Percentiles rank a stretch among this genome's conserved stretches.
Evolutionary conservation across 164 flowering plant species (phyloP).

Genomic region (Tinospora cordifolia): DNA sequence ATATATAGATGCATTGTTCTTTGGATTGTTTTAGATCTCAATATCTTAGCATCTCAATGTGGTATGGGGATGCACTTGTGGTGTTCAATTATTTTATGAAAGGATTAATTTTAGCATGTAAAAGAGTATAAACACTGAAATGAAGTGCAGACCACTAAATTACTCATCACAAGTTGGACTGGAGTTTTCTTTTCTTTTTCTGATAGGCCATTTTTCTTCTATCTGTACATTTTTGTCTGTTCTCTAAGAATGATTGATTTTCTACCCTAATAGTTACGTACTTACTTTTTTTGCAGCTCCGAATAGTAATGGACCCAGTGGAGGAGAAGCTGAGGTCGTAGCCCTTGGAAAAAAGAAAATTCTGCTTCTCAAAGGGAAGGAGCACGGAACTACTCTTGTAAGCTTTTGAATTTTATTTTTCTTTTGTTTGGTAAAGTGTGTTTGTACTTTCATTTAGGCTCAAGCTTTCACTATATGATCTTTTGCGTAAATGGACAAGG

Average conservation of each 20-base stretch:
- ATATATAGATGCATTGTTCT: neutral
- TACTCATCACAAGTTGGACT: neutral
- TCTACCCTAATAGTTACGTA: neutral
- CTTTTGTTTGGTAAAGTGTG: neutral
- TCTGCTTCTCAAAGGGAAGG: conserved; percentile 74
- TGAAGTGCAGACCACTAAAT: neutral
- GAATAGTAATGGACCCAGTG: conserved; percentile 16
- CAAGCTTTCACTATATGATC: neutral
- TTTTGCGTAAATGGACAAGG: neutral
- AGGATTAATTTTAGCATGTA: neutral
- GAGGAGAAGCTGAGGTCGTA: conserved; percentile 38
- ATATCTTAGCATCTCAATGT: neutral
- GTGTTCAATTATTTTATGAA: neutral
- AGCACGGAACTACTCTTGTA: conserved; percentile 53
- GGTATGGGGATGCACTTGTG: neutral
- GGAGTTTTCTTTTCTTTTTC: neutral
- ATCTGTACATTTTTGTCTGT: neutral
- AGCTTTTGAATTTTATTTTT: conserved; percentile 12
- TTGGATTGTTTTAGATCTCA: neutral
- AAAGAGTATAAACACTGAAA: neutral
- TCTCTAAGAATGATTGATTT: neutral
- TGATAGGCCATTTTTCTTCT: neutral
- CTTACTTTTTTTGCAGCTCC: conserved; percentile 10
- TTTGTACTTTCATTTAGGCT: neutral
- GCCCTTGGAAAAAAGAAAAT: conserved; percentile 55